These are phyloP conservation scores for Entamoeba nuttalli DNA, from an alignment of 208 protist genomes.

Conservation along the genomic window DNA sequence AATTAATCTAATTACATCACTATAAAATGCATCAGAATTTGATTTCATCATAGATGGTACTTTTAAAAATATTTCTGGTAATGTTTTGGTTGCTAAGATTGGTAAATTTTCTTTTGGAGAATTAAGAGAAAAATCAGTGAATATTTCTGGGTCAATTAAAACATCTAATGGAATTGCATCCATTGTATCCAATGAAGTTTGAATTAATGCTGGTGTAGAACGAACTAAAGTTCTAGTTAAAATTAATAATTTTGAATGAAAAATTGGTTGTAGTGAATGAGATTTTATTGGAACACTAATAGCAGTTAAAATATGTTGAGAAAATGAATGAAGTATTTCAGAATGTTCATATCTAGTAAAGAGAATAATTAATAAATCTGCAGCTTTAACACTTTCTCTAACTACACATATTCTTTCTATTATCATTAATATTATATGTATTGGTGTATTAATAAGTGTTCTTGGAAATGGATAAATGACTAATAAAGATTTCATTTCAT, in stretches of 20 bases:
- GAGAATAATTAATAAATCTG: not conserved
- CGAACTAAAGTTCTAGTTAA: not conserved
- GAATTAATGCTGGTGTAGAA: not conserved
- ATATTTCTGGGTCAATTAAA: not conserved
- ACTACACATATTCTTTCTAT: not conserved
- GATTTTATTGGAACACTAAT: not conserved
- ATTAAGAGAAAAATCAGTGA: not conserved
- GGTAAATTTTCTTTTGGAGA: not conserved
- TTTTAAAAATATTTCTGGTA: not conserved
- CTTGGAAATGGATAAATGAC: not conserved
- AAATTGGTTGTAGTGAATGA: not conserved
- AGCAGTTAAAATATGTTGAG: not conserved
- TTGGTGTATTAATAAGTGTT: not conserved
- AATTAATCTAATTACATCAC: not conserved
- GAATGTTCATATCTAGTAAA: not conserved
- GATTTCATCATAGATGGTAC: not conserved
- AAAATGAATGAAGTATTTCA: not conserved
- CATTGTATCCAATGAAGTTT: not conserved
- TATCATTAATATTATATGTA: not conserved
- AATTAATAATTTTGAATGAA: not conserved
- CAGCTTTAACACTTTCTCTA: not conserved
- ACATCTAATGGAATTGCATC: not conserved
- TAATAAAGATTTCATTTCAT: not conserved
- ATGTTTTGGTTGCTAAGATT: not conserved
- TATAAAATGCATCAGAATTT: not conserved